Evolutionary conservation across 2,329 filamentous ascomycete species (phyloP).

Genomic region (Pseudopyrenochaeta lycopersici): DNA sequence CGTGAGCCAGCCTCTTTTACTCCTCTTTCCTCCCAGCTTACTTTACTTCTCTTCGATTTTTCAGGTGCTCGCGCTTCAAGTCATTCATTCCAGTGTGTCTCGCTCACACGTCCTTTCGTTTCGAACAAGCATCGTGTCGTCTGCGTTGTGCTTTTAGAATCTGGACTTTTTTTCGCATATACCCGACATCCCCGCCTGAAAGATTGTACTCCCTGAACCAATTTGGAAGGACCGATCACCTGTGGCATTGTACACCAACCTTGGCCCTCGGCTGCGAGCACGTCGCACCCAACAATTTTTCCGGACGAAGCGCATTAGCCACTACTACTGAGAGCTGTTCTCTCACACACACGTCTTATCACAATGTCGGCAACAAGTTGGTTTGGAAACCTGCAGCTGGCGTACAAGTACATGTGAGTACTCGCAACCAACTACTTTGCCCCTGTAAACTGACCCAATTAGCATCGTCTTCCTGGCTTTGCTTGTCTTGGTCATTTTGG

Average conservation of each 20-base stretch:
- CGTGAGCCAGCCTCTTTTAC: conserved; percentile 35
- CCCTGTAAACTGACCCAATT: conserved; percentile 12
- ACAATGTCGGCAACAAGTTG: conserved; percentile 36
- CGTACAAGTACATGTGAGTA: conserved; percentile 50
- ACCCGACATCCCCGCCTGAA: conserved; percentile 14
- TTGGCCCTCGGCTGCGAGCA: background rate
- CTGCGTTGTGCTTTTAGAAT: conserved; percentile 16
- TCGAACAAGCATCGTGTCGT: conserved; percentile 6
- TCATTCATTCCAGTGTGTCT: conserved; percentile 39
- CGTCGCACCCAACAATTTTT: background rate
- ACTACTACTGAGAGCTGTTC: background rate
- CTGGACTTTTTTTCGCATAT: conserved; percentile 26
- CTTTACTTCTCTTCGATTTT: conserved; percentile 22
- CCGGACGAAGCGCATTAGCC: background rate
- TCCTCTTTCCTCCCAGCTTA: conserved; percentile 28
- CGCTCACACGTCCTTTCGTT: conserved; percentile 48
- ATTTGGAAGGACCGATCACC: conserved; percentile 11
- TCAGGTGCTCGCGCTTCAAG: conserved; percentile 28
- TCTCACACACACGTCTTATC: background rate
- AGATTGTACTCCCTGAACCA: conserved; percentile 2
- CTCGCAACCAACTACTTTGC: background rate
- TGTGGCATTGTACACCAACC: background rate
- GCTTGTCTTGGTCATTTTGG: conserved; percentile 42
- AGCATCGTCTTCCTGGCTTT: conserved; percentile 47
- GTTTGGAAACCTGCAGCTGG: conserved; percentile 47